Conservation (phyloP, 2,329 filamentous ascomycete species). For the Huntiella omanensis region DNA sequence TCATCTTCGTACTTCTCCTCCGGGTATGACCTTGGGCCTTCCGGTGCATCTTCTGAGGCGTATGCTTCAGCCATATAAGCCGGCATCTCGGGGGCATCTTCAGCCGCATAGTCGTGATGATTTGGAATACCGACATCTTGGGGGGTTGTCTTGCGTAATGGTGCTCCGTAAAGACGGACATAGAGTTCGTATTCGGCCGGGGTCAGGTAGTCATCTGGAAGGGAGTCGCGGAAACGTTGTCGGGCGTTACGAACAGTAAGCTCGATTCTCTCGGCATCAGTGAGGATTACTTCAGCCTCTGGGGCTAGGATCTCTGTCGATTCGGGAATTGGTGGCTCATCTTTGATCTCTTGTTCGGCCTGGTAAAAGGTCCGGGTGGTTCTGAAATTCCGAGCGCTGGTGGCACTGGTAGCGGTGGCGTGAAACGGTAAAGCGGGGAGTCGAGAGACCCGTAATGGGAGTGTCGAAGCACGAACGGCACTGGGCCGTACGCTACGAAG, state of each 20-base stretch:
- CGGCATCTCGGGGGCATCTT: slow-evolving; percentile 11
- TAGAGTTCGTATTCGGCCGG: slow-evolving; percentile 58
- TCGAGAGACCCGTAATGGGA: neutral
- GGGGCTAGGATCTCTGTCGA: neutral
- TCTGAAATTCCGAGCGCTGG: neutral
- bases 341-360: neutral
- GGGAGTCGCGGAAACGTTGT: slow-evolving; percentile 54
- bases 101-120: slow-evolving; percentile 13
- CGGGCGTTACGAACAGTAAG: slow-evolving; percentile 50
- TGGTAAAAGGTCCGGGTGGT: neutral
- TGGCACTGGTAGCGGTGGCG: too few species aligned
- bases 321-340: neutral
- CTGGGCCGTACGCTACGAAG: neutral
- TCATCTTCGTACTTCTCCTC: slow-evolving; percentile 2
- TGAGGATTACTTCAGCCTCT: neutral
- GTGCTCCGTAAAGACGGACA: slow-evolving; percentile 62
- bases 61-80: slow-evolving; percentile 6
- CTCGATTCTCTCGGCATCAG: slow-evolving; percentile 28
- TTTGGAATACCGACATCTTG: slow-evolving; percentile 37
- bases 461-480: neutral
- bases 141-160: slow-evolving; percentile 39
- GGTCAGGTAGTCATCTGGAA: slow-evolving; percentile 54
- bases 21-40: slow-evolving; percentile 5
- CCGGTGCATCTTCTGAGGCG: slow-evolving; percentile 4
- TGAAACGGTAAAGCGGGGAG: too few species aligned